Conservation (phyloP, 148 eudicot species). For the Bassia scoparia region DNA sequence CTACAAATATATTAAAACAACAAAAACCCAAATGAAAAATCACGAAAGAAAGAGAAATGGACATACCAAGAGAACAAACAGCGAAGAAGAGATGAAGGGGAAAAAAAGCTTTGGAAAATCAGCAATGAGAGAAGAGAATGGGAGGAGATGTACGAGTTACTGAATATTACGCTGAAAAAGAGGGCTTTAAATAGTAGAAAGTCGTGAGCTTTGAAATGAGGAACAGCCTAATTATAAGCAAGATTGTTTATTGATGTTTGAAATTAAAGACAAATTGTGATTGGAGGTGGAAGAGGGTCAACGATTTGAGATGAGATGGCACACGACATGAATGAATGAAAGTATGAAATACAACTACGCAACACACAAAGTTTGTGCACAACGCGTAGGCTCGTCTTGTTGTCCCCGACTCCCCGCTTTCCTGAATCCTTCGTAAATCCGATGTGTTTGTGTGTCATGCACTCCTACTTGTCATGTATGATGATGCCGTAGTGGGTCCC, state of each 20-base stretch:
- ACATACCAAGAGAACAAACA: background rate
- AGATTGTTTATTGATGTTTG: too few species aligned
- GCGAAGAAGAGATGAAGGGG: background rate
- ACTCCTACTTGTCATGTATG: background rate
- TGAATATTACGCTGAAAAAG: background rate
- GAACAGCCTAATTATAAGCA: too few species aligned
- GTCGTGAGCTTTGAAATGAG: too few species aligned
- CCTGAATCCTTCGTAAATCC: background rate
- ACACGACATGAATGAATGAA: too few species aligned
- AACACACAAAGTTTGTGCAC: background rate
- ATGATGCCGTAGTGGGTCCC: too few species aligned
- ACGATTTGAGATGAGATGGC: background rate
- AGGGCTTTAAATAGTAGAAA: background rate
- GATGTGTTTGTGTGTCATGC: background rate
- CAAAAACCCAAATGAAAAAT: too few species aligned
- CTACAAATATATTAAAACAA: too few species aligned
- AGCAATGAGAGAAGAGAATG: background rate
- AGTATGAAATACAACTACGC: too few species aligned
- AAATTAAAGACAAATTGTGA: too few species aligned
- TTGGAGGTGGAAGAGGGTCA: background rate
- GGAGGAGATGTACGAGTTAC: background rate
- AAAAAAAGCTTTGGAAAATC: background rate
- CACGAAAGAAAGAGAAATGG: background rate
- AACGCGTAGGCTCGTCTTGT: constrained; percentile 7
- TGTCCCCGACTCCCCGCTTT: background rate